Base-by-base conservation (phyloP, 805 yeast species). In the Cyberlindnera misumaiensis region DNA sequence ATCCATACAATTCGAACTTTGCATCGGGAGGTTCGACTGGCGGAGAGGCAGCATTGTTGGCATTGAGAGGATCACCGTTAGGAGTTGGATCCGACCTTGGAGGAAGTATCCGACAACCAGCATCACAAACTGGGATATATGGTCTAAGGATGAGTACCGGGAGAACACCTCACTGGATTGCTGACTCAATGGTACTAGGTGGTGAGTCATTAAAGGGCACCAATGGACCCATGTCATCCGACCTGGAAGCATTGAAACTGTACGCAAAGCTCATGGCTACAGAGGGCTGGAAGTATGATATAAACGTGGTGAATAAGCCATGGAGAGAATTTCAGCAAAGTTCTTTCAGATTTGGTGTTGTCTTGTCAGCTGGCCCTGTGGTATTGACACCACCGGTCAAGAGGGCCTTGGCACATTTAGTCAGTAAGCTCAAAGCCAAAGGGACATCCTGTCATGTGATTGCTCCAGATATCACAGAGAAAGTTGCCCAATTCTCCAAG, bases 61-160 rank as follows among this genome's bases (percentile, higher is more conserved):
- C 65, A 3, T 43, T 67, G 40, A 55, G 56, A 35, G 76, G 76
- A 3, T 62, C 73, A 11, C 60, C 66, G 2, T 34, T 73, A 25
- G 81, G 82, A 11, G 55, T 77, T 31, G 81, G 81, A 11, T 66
- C 73, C 4, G 80, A 73, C 49, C 68, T 72, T 35, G 79, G 77
- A 12, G 79, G 80, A 7, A 62, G 70, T 5, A 63, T 73, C 28
- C 58, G 79, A 37, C 63, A 64, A 30, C 79, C 80, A 0, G 65
- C 75, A 3, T 56, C 68, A 12, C 62, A 59, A 45, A 59, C 63
- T 28, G 67, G 68, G 15, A 40, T 65, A 14, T 73, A 57, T 46
- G 67, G 69, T 1, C 40, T 73, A 29, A 61, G 63, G 40, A 75
- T 76, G 8, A 52, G 71, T 2, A 60, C 64, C 39, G 64, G 66